Percentiles rank a stretch among this genome's conserved stretches.
Evolutionary conservation across 2,329 filamentous ascomycete species (phyloP).

Genomic region (Cadophora sp.): DNA sequence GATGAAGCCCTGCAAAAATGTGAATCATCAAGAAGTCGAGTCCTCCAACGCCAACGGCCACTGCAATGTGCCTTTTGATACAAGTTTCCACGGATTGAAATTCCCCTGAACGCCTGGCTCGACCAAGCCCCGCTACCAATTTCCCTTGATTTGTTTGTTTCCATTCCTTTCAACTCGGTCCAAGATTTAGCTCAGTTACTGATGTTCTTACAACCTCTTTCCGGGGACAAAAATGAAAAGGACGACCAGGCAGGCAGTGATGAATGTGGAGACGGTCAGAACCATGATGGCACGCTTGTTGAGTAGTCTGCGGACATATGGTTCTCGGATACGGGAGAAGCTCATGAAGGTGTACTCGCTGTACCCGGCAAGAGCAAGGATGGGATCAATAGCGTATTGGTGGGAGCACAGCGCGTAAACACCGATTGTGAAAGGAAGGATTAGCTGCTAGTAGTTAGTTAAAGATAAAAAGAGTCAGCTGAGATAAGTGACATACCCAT

Average conservation of each 20-base stretch:
- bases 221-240: constrained; percentile 96
- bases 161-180: not conserved
- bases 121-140: not conserved
- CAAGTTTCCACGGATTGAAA: not conserved
- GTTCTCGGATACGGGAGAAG: constrained; percentile 87
- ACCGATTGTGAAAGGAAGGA: constrained; percentile 90
- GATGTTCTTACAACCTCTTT: constrained; percentile 67
- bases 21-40: constrained; percentile 13
- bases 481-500: constrained; percentile 70
- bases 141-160: not conserved
- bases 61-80: constrained; percentile 2
- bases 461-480: not conserved
- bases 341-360: constrained; percentile 98
- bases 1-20: not conserved
- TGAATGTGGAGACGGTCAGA: constrained; percentile 73
- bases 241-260: constrained; percentile 83
- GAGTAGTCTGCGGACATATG: constrained; percentile 86
- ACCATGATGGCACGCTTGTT: constrained; percentile 85
- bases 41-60: constrained; percentile 13
- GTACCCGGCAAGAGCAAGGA: constrained; percentile 85
- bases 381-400: constrained; percentile 93
- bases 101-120: constrained; percentile 13
- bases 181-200: not conserved
- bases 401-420: constrained; percentile 90
- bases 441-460: constrained; percentile 57